Evolutionary conservation across 331 rosid genomes (phyloP), one percentile per base, ranked within the genome.

Genomic region (Prunus yedoensis): DNA sequence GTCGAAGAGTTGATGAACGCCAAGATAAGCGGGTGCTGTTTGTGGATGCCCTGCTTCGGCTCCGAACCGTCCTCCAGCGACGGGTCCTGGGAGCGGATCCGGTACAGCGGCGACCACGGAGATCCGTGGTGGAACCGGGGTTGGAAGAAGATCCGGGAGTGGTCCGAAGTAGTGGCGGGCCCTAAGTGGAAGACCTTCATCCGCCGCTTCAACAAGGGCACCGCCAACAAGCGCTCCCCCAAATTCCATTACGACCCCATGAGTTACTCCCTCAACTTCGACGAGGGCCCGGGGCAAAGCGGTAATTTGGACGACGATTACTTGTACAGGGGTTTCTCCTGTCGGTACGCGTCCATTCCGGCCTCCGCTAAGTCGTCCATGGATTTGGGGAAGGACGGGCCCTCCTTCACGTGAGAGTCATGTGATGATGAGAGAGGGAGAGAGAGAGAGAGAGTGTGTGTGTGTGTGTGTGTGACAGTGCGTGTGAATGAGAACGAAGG

Each of bases 141-240:
- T 1, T 87, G 89, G 88, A 93, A 16, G 78, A 86, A 53, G 78
- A n/a, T 89, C 18, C 83, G 90, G 0, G 87, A 83, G 18, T 89
- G 89, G 90, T 91, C 97, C 10, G 93, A 92, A 82, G 61, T 85
- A 16, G 78, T 87, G 1, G 96, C 91, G 7, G 93, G 97, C 2
- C 97, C 93, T 1, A 92, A 80, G 68, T 93, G 95, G 98, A 93
- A 86, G 78, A 89, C 92, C 11, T 87, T 93, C 77, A 78, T 93
- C 38, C 91, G 93, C 27, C 86, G 88, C 12, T 85, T 93, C 79
- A 81, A 82, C 5, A 83, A 47, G 65, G 79, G 53, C 18, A 74
- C 76, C 2, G 18, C 20, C 10, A 28, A 15, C 66, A 54, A 56
- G 80, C 89, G 74, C 21, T 20, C 72, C 3, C 4, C 2, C 52